Base-by-base conservation (phyloP, 2,329 filamentous ascomycete species). In the Aspergillus pseudotamarii region DNA sequence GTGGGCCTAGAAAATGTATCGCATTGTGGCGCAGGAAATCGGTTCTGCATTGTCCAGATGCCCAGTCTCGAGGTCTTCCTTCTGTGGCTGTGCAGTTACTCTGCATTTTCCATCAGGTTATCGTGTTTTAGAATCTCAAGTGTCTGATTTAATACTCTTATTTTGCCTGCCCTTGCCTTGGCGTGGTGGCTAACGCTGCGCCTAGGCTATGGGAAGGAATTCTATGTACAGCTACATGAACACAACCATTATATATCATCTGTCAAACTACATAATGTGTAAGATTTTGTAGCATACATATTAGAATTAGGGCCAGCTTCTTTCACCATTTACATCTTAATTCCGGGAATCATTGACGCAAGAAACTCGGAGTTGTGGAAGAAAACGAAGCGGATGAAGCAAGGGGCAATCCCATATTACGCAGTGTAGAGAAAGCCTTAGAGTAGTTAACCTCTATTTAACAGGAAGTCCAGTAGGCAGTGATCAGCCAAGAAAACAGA, bases 1-100 rank as follows among this genome's bases (percentile, higher is more conserved):
- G 67, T 85, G 83, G 83, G 82, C 82, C 19, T 82, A 48, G 65
- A 71, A 2, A 19, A 10, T 19, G 6, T n/a, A 9, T 41, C 6
- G 16, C 38, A n/a, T 19, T 1, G 38, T n/a, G 16, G 38, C 6
- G 38, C 19, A 41, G 16, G 19, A 19, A 10, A 41, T 19, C 16
- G 38, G 38, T 41, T n/a, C 38, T 41, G 38, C 19, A 8, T 41
- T 41, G 10, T n/a, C 16, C 38, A 41, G 16, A 10, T 41, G 3
- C 8, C 38, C 38, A 41, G 16, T 41, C 19, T 41, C 3, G 6
- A n/a, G n/a, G 3, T n/a, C 38, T 41, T 19, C 8, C 4, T 3
- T 4, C 3, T 9, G 38, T n/a, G 38, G 38, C 19, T 41, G 38
- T 41, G 8, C 19, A n/a, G 8, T 41, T n/a, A 4, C 19, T 6